Percentiles rank a stretch among this genome's conserved stretches.
These are phyloP conservation scores for Brettanomyces bruxellensis DNA, from an alignment of 805 yeast species.

Conservation along the genomic window DNA sequence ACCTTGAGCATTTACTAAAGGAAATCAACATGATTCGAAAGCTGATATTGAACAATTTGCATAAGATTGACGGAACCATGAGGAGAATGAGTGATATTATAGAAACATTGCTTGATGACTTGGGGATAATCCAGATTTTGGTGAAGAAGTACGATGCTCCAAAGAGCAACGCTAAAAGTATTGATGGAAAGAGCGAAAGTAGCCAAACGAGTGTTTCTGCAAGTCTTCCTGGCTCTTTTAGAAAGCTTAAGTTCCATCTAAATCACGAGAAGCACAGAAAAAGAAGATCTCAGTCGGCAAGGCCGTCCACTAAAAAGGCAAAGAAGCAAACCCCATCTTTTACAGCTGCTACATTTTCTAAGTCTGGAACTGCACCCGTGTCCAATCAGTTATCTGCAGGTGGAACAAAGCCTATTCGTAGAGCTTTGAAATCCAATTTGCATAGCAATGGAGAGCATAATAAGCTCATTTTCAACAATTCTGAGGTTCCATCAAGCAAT, in stretches of 20 bases:
- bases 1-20: constrained; percentile 18
- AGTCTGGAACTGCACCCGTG: no score
- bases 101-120: constrained; percentile 32
- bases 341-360: no score
- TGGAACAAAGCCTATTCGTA: no score
- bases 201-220: constrained; percentile 26
- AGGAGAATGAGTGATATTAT: constrained; percentile 33
- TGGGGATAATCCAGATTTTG: constrained; percentile 27
- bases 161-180: constrained; percentile 21
- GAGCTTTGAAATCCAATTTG: no score
- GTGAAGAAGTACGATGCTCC: constrained; percentile 22
- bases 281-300: background rate
- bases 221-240: constrained; percentile 23
- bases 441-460: no score
- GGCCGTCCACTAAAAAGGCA: no score
- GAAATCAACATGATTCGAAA: constrained; percentile 27
- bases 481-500: no score
- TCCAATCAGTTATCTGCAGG: no score
- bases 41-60: constrained; percentile 22
- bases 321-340: no score
- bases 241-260: constrained; percentile 13
- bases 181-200: constrained; percentile 21
- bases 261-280: constrained; percentile 3
- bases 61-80: constrained; percentile 33
- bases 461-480: no score